Conservation (phyloP, 805 yeast genomes). For the Candida peoriensis region DNA sequence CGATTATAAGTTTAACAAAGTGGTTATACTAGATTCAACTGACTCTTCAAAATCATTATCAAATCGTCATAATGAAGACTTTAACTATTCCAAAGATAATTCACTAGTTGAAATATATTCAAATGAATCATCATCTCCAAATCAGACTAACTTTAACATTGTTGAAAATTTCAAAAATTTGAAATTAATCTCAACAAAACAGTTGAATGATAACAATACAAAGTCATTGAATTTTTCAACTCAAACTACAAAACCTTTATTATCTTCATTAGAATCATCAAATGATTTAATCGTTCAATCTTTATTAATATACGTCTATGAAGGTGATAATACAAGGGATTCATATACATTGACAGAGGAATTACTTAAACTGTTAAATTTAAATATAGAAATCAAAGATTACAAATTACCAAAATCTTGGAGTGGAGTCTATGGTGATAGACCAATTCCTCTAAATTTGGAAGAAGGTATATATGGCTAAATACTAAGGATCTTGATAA, state of each 20-base stretch:
- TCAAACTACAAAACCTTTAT: conserved; percentile 9
- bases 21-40: conserved; percentile 65
- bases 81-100: conserved; percentile 8
- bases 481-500: conserved; percentile 1
- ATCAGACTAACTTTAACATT: too few species aligned
- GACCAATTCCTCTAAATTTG: conserved; percentile 57
- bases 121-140: conserved; percentile 5
- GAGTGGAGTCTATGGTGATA: conserved; percentile 79
- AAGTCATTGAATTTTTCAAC: conserved; percentile 13
- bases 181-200: conserved; percentile 6
- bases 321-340: conserved; percentile 83
- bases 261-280: background rate
- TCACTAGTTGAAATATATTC: conserved; percentile 16
- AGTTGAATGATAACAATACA: conserved; percentile 4
- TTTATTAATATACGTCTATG: conserved; percentile 65
- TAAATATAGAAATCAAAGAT: conserved; percentile 10
- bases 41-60: conserved; percentile 37
- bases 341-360: conserved; percentile 48
- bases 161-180: conserved; percentile 16
- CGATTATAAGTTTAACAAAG: conserved; percentile 33
- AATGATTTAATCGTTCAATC: conserved; percentile 29
- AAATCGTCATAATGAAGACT: background rate
- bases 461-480: conserved; percentile 75
- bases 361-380: conserved; percentile 26
- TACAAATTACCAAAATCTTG: conserved; percentile 71